Evolutionary conservation across 768 basidiomycete species (phyloP).

Genomic region (Atractiella rhizophila): DNA sequence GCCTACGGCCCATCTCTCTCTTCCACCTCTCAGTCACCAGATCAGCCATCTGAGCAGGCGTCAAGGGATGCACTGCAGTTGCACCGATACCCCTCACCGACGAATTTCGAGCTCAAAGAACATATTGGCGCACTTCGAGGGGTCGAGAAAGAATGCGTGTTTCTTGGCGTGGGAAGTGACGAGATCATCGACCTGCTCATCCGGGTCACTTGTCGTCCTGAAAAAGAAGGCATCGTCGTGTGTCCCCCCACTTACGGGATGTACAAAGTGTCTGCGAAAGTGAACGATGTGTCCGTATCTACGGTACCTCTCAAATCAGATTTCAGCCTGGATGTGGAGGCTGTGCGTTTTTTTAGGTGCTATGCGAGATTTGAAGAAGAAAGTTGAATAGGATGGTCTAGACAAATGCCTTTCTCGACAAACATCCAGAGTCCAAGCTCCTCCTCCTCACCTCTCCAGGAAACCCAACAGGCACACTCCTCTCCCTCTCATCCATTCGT

Average conservation of each 20-base stretch:
- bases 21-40: slow-evolving; percentile 2
- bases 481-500: slow-evolving; percentile 44
- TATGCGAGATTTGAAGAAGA: too few species aligned
- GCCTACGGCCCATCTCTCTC: slow-evolving; percentile 60
- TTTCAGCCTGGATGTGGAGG: slow-evolving; percentile 60
- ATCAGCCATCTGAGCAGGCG: neutral
- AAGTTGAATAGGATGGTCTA: too few species aligned
- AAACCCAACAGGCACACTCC: slow-evolving; percentile 75
- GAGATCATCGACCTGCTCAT: slow-evolving; percentile 88
- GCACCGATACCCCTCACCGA: slow-evolving; percentile 84
- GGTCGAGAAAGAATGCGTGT: slow-evolving; percentile 46
- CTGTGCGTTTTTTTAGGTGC: slow-evolving; percentile 69
- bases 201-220: slow-evolving; percentile 60
- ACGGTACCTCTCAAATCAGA: slow-evolving; percentile 51
- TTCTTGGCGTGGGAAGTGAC: slow-evolving; percentile 88
- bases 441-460: slow-evolving; percentile 91
- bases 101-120: slow-evolving; percentile 49
- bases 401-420: too few species aligned
- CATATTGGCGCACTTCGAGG: slow-evolving; percentile 48
- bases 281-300: slow-evolving; percentile 69
- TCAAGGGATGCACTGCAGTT: slow-evolving; percentile 23
- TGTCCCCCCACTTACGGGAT: slow-evolving; percentile 88
- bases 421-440: slow-evolving; percentile 60
- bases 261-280: slow-evolving; percentile 81
- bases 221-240: slow-evolving; percentile 46